These are phyloP conservation scores for Coemansia sp. DNA, from an alignment of 192 early-diverging fungal genomes.

Conservation along the genomic window DNA sequence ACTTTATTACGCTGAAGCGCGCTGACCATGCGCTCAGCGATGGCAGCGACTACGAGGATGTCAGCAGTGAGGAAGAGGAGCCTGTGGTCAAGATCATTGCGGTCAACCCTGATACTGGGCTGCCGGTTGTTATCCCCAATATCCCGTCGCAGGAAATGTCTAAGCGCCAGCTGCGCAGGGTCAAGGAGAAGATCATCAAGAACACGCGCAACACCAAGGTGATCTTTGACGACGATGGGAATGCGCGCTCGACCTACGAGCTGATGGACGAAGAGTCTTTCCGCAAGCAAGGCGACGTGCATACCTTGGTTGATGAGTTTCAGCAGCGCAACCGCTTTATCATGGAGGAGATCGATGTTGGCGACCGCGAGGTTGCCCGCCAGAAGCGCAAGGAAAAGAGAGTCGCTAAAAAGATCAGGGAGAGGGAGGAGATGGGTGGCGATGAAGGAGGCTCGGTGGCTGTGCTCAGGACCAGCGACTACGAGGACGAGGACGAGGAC, in stretches of 20 bases:
- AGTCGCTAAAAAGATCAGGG: constrained; percentile 63
- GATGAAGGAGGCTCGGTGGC: constrained; percentile 23
- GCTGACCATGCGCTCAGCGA: constrained; percentile 72
- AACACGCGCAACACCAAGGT: constrained; percentile 69
- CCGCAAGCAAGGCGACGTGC: constrained; percentile 68
- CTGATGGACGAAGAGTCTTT: constrained; percentile 81
- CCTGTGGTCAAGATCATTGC: constrained; percentile 50
- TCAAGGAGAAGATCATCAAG: constrained; percentile 72
- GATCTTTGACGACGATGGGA: constrained; percentile 94
- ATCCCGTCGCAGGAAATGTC: constrained; percentile 42
- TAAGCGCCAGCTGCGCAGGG: constrained; percentile 54
- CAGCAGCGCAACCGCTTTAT: constrained; percentile 63
- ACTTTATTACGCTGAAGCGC: constrained; percentile 83
- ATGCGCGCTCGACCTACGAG: constrained; percentile 69
- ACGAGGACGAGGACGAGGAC: constrained; percentile 14
- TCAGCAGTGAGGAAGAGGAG: constrained; percentile 23
- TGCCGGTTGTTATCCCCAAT: constrained; percentile 45
- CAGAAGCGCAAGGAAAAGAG: constrained; percentile 70
- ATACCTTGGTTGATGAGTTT: constrained; percentile 64
- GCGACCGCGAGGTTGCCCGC: constrained; percentile 70
- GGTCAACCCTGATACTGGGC: constrained; percentile 29
- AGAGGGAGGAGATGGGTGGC: constrained; percentile 50
- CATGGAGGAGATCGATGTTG: constrained; percentile 75
- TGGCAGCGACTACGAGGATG: constrained; percentile 45
- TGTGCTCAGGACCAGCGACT: constrained; percentile 26